Base-by-base conservation (phyloP, 805 yeast genomes). In the Yarrowia keelungensis region DNA sequence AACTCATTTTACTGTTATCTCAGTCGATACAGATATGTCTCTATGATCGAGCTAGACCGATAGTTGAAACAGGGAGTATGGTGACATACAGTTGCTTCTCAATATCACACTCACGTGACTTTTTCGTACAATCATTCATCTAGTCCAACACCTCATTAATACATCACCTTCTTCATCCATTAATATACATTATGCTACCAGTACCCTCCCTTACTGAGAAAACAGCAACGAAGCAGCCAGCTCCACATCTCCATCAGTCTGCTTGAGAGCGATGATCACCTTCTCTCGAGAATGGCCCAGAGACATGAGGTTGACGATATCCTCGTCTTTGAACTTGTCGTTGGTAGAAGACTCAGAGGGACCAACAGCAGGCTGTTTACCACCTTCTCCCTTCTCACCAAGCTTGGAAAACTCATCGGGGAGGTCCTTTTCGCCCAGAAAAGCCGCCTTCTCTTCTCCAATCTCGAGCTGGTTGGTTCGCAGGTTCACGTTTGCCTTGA, bases 141-240 rank as follows among this genome's bases (percentile, higher is more conserved):
- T 19, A 19, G 7, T 0, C 32, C 3, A 5, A 5, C 32, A 26
- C 7, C 32, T 26, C 32, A 0, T 1, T 5, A 26, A 26, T 26
- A 5, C 32, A 26, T 26, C 32, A 26, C 4, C 32, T 26, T 3
- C 32, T 0, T 26, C 32, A 26, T 26, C 4, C 32, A 26, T 26
- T 38, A 38, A 38, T 38, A 38, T 38, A 38, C 39, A 38, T 11
- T 38, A 26, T 26, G 32, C 32, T 26, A 26, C 7, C 32, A 1
- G 19, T 19, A 19, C 19, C 19, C 19, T 19, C 8, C n/a, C 15
- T 26, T 22, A 53, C 50, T 69, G 70, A 16, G 64, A 71, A 58
- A 91, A 92, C 59, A 92, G 79, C 59, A 90, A 74, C 0, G 96
- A 86, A 0, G 97, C 98, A 0, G 98, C 98, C 71, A 87, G 72